Conservation (phyloP, 768 basidiomycete genomes). For the Mycena venus region DNA sequence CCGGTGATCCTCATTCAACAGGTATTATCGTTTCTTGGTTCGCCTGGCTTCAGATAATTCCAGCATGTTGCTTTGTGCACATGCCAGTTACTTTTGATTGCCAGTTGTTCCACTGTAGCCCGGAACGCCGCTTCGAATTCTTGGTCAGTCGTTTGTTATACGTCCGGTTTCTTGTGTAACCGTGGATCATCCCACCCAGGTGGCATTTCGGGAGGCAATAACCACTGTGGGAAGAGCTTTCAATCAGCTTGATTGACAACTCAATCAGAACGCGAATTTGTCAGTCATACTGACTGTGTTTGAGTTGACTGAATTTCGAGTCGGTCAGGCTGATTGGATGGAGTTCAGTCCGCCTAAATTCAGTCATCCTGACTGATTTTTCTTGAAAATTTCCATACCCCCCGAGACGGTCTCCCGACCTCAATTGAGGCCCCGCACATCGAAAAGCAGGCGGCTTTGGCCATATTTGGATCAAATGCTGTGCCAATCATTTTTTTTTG, state of each 20-base stretch:
- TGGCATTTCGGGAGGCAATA: not conserved
- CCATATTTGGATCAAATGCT: no score
- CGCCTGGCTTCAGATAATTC: not conserved
- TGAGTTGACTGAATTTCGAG: not conserved
- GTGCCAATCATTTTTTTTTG: no score
- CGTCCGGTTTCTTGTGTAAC: not conserved
- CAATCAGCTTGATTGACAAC: slow-evolving; percentile 12
- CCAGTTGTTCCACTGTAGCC: not conserved
- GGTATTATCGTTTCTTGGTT: not conserved
- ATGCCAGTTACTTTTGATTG: not conserved
- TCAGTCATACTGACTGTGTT: slow-evolving; percentile 1
- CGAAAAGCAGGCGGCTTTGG: no score
- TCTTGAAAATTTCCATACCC: no score
- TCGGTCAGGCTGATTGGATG: not conserved
- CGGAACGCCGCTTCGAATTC: not conserved
- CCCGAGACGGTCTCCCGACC: no score
- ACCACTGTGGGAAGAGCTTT: not conserved
- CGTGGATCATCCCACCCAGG: not conserved
- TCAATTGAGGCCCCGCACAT: no score
- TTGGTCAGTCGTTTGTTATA: not conserved
- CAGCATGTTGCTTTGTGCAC: not conserved
- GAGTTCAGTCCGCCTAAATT: not conserved
- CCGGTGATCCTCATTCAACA: not conserved
- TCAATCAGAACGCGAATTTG: not conserved
- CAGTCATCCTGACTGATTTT: not conserved